Base-by-base conservation (phyloP, 2,329 filamentous ascomycete genomes). In the Colletotrichum sp. region DNA sequence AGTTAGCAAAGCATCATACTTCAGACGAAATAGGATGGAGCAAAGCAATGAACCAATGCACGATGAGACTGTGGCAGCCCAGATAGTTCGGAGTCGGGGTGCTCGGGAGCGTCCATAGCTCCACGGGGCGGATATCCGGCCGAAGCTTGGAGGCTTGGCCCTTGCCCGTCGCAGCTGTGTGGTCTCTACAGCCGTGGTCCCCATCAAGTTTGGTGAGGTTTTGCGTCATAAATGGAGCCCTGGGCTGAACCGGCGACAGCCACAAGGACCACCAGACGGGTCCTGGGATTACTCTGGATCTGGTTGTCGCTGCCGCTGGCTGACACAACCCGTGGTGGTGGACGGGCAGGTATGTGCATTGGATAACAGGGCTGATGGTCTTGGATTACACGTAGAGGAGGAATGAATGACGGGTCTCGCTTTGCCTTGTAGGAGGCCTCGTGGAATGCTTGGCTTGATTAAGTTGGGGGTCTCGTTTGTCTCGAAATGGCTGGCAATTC, bases 391-490 rank as follows among this genome's bases (percentile, higher is more conserved):
- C 16, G n/a, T 22, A 24, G 34, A 30, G 22, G 36, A 52, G 68
- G 36, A 62, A 70, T 48, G 26, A 15, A 22, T 5, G 30, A 44
- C 30, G 63, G 68, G 70, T 24, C 70, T 57, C 55, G 44, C 48
- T 32, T 62, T 55, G 32, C 68, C 28, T 65, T 65, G 34, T 28
- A 26, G 73, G 74, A 76, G 74, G 74, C 74, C 70, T 76, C 74
- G 59, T 73, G 59, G 36, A 71, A 72, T 65, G 59, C 74, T 76
- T 76, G 74, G 74, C 74, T 69, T 74, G 34, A 18, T 48, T 13
- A 63, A 16, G 18, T 63, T 34, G 26, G 68, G 30, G 67, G 34
- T 24, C 30, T 57, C 52, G 15, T 15, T 28, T 32, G 26, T 39
- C 36, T 39, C 18, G 32, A 62, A 18, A 39, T 48, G 55, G 60